Evolutionary conservation across 148 eudicot genomes (phyloP).

Genomic region (Chenopodium album): DNA sequence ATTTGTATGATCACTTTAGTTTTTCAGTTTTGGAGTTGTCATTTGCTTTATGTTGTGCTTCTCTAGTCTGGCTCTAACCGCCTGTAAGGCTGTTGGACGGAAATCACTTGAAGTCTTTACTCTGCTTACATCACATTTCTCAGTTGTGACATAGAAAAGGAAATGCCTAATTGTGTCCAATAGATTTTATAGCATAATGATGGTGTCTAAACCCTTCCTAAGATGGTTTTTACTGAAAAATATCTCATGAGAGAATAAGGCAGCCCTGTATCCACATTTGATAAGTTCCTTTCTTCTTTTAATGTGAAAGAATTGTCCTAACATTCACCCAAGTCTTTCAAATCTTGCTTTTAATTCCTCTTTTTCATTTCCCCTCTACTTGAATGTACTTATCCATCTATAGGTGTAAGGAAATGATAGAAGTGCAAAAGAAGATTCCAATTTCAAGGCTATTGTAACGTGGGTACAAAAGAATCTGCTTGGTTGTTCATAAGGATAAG

Average conservation of each 20-base stretch:
- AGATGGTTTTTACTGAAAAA: not conserved
- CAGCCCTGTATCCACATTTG: not conserved
- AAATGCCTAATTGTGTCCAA: not conserved
- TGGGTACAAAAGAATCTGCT: slow-evolving; percentile 18
- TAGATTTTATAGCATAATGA: not conserved
- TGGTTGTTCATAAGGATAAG: slow-evolving; percentile 21
- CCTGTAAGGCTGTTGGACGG: no score
- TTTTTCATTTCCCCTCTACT: not conserved
- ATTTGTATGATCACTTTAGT: no score
- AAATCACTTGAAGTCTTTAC: not conserved
- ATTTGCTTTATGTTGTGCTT: no score
- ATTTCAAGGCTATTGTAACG: slow-evolving; percentile 3
- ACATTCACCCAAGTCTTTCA: slow-evolving; percentile 10
- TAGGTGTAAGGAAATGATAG: slow-evolving; percentile 22
- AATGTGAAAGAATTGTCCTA: slow-evolving; percentile 5
- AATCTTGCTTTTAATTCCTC: not conserved
- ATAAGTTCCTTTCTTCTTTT: not conserved
- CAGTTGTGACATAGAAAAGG: not conserved
- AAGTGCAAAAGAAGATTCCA: slow-evolving; percentile 25
- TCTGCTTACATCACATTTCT: not conserved
- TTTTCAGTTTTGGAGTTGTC: not conserved
- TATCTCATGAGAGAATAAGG: not conserved
- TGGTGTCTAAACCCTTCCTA: not conserved
- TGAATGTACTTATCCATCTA: slow-evolving; percentile 1
- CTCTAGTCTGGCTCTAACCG: no score